Conservation (phyloP, 2,329 filamentous ascomycete genomes). For the Nannizziopsis barbatae region DNA sequence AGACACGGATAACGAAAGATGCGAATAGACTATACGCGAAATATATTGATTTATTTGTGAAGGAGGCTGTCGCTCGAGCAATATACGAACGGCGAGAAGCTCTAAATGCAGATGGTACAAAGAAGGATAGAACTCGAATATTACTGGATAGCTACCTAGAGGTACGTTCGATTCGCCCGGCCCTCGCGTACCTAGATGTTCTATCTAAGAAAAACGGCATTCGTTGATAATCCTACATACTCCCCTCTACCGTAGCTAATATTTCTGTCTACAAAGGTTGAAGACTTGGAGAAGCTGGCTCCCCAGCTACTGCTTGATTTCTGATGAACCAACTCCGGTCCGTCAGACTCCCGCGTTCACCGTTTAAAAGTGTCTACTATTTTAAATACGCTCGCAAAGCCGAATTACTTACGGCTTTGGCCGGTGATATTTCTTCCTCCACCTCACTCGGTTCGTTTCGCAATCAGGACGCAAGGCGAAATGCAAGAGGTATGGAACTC, state of each 20-base stretch:
- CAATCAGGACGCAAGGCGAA: no score
- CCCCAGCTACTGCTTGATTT: slow-evolving; percentile 81
- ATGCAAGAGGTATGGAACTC: no score
- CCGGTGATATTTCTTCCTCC: no score
- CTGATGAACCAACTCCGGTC: slow-evolving; percentile 31
- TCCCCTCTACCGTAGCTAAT: neutral
- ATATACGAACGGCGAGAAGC: slow-evolving; percentile 53
- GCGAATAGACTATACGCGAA: slow-evolving; percentile 66
- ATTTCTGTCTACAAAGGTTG: slow-evolving; percentile 45
- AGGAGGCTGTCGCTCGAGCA: slow-evolving; percentile 74
- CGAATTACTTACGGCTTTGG: no score
- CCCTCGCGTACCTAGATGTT: neutral
- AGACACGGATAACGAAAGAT: slow-evolving; percentile 63
- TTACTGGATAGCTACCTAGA: slow-evolving; percentile 54
- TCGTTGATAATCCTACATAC: no score
- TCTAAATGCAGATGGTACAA: slow-evolving; percentile 23
- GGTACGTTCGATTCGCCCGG: slow-evolving; percentile 39
- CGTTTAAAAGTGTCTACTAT: no score
- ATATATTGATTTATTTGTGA: slow-evolving; percentile 85
- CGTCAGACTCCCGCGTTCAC: no score
- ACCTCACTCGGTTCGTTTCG: no score
- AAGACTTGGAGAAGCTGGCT: slow-evolving; percentile 79
- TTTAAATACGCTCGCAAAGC: no score
- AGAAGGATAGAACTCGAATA: slow-evolving; percentile 20
- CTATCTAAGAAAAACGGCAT: no score